Conservation (phyloP, 805 yeast genomes). For the Kodamaea jinghongensis region DNA sequence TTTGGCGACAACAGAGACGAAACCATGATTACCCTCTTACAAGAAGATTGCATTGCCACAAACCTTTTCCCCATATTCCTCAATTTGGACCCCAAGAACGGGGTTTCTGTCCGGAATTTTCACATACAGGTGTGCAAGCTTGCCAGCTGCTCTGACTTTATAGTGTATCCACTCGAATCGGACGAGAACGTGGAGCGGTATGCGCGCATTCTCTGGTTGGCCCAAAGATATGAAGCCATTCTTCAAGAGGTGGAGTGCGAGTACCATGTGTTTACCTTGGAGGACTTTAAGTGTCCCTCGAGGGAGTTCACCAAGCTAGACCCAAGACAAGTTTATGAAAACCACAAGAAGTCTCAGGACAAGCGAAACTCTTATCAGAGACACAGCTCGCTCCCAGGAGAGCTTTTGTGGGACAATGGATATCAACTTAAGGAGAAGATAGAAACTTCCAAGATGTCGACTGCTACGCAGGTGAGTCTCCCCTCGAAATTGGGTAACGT, state of each 20-base stretch:
- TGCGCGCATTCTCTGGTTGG: constrained; percentile 36
- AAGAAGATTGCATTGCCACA: constrained; percentile 42
- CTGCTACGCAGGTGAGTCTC: constrained; percentile 56
- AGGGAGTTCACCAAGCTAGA: constrained; percentile 1
- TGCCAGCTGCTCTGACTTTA: constrained; percentile 68
- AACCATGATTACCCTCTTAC: constrained; percentile 23
- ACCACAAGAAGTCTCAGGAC: not conserved
- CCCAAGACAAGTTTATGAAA: constrained; percentile 3
- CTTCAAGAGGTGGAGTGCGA: constrained; percentile 2
- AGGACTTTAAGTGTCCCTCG: constrained; percentile 8
- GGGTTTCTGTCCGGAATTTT: constrained; percentile 78
- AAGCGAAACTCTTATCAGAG: not conserved
- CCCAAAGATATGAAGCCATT: constrained; percentile 30
- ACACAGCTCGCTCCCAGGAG: not conserved
- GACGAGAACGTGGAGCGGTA: constrained; percentile 18
- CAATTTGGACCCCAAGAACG: constrained; percentile 64
- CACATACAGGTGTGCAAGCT: constrained; percentile 82
- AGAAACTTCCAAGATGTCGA: constrained; percentile 82
- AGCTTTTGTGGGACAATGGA: constrained; percentile 32
- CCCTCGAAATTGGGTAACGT: constrained; percentile 35
- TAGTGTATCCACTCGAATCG: constrained; percentile 51
- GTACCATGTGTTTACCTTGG: constrained; percentile 23
- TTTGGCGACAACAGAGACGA: constrained; percentile 22
- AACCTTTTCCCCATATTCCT: constrained; percentile 52
- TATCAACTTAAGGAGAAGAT: constrained; percentile 59